A percentile compares a stretch with the other conserved stretches of the same genome.
phyloP scores from a whole-genome alignment of 768 basidiomycete genomes.

The Phanerochaete sordida region DNA sequence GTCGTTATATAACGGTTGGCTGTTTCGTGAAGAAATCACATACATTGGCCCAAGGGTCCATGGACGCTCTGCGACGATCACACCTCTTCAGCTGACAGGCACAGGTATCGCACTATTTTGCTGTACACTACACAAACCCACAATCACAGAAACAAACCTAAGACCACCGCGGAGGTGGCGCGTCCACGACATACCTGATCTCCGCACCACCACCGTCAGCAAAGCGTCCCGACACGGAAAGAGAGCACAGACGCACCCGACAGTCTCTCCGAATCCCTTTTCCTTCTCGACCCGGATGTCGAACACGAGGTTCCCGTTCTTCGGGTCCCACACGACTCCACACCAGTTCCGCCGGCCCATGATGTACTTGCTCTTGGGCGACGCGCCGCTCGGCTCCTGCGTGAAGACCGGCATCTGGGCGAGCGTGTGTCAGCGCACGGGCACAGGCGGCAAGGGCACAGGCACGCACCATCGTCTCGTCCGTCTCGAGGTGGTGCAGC shows the following conservation, averaged over 20 bases:
- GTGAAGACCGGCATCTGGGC: constrained; percentile 71
- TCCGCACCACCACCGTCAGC: background rate
- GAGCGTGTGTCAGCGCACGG: background rate
- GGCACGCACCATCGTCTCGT: constrained; percentile 75
- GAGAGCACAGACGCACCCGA: constrained; percentile 51
- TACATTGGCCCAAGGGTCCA: too few relatives aligned
- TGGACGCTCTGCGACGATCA: too few relatives aligned
- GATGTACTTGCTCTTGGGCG: constrained; percentile 75
- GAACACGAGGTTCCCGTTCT: constrained; percentile 66
- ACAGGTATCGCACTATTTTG: too few relatives aligned
- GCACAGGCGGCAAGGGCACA: background rate
- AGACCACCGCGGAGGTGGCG: constrained; percentile 29
- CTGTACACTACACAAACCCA: background rate
- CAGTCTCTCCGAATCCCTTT: constrained; percentile 80
- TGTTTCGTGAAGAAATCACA: too few relatives aligned
- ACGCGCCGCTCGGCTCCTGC: constrained; percentile 69
- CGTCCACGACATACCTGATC: constrained; percentile 23
- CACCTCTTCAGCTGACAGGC: too few relatives aligned
- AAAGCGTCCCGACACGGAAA: background rate
- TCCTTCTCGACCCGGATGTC: constrained; percentile 84
- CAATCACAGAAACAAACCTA: background rate
- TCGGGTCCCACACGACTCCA: constrained; percentile 54
- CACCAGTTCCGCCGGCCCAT: constrained; percentile 93
- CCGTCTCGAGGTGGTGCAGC: constrained; percentile 76
- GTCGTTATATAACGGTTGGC: too few relatives aligned